Base-by-base conservation (phyloP, 768 basidiomycete species). In the Leccinum arenicola region DNA sequence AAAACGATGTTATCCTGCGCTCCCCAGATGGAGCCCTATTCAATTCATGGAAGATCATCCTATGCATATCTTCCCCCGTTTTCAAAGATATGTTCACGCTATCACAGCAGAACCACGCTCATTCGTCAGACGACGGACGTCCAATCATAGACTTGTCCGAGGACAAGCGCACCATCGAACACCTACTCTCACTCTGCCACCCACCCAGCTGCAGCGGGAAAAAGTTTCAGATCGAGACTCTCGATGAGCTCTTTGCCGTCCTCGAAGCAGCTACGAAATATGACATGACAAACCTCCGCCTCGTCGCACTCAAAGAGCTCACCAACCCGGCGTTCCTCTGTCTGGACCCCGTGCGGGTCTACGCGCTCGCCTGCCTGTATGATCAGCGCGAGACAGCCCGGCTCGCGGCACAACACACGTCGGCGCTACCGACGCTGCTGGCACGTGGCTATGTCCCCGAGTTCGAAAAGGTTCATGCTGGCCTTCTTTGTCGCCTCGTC, bases 21-120 rank as follows among this genome's bases (percentile, higher is more conserved):
- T 60, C 61, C 15, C 61, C 67, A 14, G 64, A 66, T 38, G 31
- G 35, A 17, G 2, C 21, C 3, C 25, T n/a, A 3, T 59, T 63
- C 33, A 6, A 49, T 3, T 54, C 61, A 5, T 66, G 57, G 64
- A 66, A 61, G 17, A 33, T 27, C 0, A 2, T 63, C 2, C 19
- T 63, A 4, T 58, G 55, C 9, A 31, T 66, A 0, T 51, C 57
- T 4, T 68, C 67, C 3, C 50, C 66, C 0, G 27, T 67, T 0
- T 67, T 68, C 51, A 19, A 21, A 2, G 54, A 48, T 25, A 63
- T 66, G 67, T 61, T 66, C 53, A 33, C 52, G 17, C 15, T 68
- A 17, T 55, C 66, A 14, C 63, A 60, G 27, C 31, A 48, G 19
- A 12, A 19, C 5, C 5, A 59, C 3, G 38, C 17, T 5, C n/a